Conservation (phyloP, 2,329 filamentous ascomycete species). For the Fusarium sp. region DNA sequence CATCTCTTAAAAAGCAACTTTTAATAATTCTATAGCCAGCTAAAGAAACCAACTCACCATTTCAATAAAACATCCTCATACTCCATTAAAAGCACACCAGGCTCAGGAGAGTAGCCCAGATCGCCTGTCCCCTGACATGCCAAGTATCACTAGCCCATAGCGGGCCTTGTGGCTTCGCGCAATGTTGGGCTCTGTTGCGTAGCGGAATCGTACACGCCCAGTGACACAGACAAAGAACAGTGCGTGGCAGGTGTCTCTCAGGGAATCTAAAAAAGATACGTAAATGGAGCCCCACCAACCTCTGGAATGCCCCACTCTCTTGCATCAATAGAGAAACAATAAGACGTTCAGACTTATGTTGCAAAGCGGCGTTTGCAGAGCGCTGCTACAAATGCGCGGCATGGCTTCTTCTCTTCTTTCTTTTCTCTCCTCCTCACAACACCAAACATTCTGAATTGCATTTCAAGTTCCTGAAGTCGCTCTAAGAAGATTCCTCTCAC, state of each 20-base stretch:
- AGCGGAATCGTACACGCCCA: conserved; percentile 1
- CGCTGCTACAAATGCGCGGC: conserved; percentile 13
- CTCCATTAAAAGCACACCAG: background rate
- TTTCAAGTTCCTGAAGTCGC: background rate
- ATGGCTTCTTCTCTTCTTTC: background rate
- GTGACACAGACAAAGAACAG: background rate
- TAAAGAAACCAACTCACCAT: background rate
- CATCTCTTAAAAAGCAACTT: background rate
- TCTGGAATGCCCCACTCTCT: background rate
- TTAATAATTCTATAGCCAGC: background rate
- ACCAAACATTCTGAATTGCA: background rate
- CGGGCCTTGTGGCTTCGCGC: background rate
- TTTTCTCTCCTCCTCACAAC: background rate
- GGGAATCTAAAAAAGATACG: conserved; percentile 10
- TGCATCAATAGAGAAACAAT: conserved; percentile 9
- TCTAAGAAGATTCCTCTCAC: background rate
- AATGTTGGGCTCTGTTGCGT: background rate
- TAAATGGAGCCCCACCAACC: background rate
- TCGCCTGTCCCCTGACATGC: background rate
- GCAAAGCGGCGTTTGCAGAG: background rate
- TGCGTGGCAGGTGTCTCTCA: background rate
- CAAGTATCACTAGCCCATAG: background rate
- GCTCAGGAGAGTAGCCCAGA: background rate
- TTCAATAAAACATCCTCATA: background rate
- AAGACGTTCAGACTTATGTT: background rate